Evolutionary conservation across 371 early-diverging fungal genomes (phyloP), one percentile per base, ranked within the genome.

Genomic region (Syncephalis fuscata): DNA sequence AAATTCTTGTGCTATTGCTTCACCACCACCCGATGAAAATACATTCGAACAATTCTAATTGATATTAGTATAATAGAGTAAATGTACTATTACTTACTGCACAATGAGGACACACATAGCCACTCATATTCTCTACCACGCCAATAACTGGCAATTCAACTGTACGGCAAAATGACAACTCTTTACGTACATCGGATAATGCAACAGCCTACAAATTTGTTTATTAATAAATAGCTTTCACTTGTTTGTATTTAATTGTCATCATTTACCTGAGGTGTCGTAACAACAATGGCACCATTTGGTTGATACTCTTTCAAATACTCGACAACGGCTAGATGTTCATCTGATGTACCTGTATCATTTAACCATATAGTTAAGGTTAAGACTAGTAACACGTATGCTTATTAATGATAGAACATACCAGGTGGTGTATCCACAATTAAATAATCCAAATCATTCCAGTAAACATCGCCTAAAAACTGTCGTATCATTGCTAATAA

Each of bases 391-490:
- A n/a, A n/a, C n/a, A n/a, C n/a, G n/a, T n/a, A n/a, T n/a, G n/a
- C n/a, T n/a, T n/a, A n/a, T n/a, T n/a, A n/a, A n/a, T n/a, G n/a
- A n/a, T n/a, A n/a, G n/a, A 21, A 39, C 24, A 20, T 54, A 65
- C 66, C 98, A 21, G 98, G 98, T 26, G 98, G 98, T 24, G 92
- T 93, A 65, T 97, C 97, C 51, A 88, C 70, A 23, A 97, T 62
- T 21, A 97, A 66, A 61, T 83, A 88, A 46, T 94, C 91, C 53
- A 89, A 71, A 19, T 74, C 72, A 14, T 85, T 82, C 85, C 87
- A 85, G 58, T 77, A 80, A 0, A 88, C 88, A 56, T 92, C 91
- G 37, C 82, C 77, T 32, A 89, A 63, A 53, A 97, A 92, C 57
- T 92, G 85, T 40, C 83, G 80, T 51, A 92, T 85, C 73, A 92